phyloP scores from a whole-genome alignment of 495 filamentous ascomycete genomes.

The Clohesyomyces aquaticus region DNA sequence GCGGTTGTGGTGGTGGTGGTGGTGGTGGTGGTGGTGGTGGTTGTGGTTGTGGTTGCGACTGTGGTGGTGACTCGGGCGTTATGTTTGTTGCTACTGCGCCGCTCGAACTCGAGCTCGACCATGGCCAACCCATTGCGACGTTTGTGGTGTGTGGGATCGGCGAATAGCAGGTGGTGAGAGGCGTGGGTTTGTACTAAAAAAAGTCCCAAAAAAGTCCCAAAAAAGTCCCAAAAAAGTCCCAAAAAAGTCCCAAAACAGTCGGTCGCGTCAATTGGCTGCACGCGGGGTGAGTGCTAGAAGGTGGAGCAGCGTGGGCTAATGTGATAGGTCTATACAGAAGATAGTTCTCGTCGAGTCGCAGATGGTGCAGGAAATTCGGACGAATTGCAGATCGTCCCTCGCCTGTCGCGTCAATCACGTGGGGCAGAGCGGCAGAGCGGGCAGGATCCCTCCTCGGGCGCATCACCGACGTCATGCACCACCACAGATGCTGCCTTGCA shows the following conservation, averaged over 20 bases:
- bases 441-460: neutral
- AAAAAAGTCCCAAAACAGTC: too few species aligned
- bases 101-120: constrained; percentile 37
- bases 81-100: constrained; percentile 9
- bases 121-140: constrained; percentile 43
- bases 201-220: too few species aligned
- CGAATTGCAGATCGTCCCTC: neutral
- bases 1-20: constrained; percentile 26
- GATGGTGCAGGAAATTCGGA: constrained; percentile 9
- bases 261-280: too few species aligned
- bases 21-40: constrained; percentile 11
- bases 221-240: too few species aligned
- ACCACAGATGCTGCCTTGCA: constrained; percentile 24
- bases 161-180: too few species aligned
- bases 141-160: neutral
- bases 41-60: constrained; percentile 23
- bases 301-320: neutral
- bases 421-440: neutral
- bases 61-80: constrained; percentile 9
- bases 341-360: neutral
- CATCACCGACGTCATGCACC: constrained; percentile 26
- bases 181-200: too few species aligned
- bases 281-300: too few species aligned
- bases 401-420: neutral
- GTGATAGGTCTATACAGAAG: neutral